Base-by-base conservation (phyloP, 2,329 filamentous ascomycete species). In the Aspergillus clavatus region DNA sequence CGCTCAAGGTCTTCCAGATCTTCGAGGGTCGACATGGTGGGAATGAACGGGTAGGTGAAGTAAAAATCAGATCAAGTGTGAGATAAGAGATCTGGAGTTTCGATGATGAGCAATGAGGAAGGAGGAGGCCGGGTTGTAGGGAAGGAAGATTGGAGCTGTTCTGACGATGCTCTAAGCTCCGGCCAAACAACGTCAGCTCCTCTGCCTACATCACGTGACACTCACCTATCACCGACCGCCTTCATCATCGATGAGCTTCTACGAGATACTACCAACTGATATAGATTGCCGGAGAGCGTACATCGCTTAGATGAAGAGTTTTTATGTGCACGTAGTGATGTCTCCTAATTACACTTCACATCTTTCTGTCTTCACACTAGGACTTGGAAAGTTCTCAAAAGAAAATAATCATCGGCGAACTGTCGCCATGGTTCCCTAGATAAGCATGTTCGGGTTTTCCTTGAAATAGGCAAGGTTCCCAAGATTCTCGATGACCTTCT, bases 1-100 rank as follows among this genome's bases (percentile, higher is more conserved):
- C 84, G 85, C 76, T 93, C 86, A 68, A 94, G 78, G 69, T 90
- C 87, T 67, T 94, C 88, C 65, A 94, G 85, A 75, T 94, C 89
- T 75, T 95, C 89, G 62, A 94, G 83, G 58, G 87, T 93, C 59
- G 89, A 89, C 89, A 94, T 94, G 67, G 53, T 53, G 43, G 28
- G 19, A 28, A 23, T 10, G 19, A 11, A 21, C 3, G 18, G 10
- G 16, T 21, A 18, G 8, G 16, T 19, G 31, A 19, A 21, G 28
- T 31, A 19, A n/a, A 38, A 11, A 16, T 38, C 18, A 19, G 18
- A 19, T 4, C 3, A 16, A 11, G 18, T 26, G 14, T 18, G 27
- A 7, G 7, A 38, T 10, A 14, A 42, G 18, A 21, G n/a, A 12
- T 41, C 21, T 14, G 16, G 18, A 29, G 26, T 11, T 22, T 43